Base-by-base conservation (phyloP, 352 stramenopile genomes). In the Pythium aquatile region DNA sequence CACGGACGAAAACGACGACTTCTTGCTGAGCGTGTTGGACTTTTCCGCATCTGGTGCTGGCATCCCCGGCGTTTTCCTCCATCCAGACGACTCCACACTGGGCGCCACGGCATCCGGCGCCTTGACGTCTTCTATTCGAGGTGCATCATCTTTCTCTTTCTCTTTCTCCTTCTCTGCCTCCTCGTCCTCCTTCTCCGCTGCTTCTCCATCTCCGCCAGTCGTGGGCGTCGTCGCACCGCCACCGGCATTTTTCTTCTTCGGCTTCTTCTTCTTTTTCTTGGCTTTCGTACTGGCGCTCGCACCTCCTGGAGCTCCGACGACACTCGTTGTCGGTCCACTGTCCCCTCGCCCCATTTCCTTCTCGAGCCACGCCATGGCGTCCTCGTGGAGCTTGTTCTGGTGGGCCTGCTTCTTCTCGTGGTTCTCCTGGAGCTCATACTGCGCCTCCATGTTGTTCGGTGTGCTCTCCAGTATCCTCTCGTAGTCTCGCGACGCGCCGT, bases 381-480 rank as follows among this genome's bases (percentile, higher is more conserved):
- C 76, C 9, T 69, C 64, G 17, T 83, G 74, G 49, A 75, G 75
- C 40, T 74, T 61, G 44, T 82, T 66, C 59, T 84, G 68, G 24
- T 73, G 79, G 5, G 62, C 62, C 17, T 39, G 49, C 14, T 84
- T 78, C 54, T 79, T 77, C 32, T 80, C 74, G 2, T 65, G 30
- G 6, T 78, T 82, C 11, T 83, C 80, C 37, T 89, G 83, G 33
- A 86, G 65, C 32, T 94, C 85, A 35, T 91, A 66, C 69, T 94
- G 85, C 8, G 85, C 83, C n/a, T 94, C 85, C 72, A 94, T 69
- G 37, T 91, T 72, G 56, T 88, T 89, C n/a, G 81, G 70, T 46
- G 77, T 77, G 9, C 80, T 83, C 10, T 76, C 66, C 2, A 91
- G 42, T 32, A 94, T 89, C 11, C 70, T 70, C 24, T 77, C 40